A percentile compares a stretch with the other conserved stretches of the same genome.
Evolutionary conservation across 306 rosid species (phyloP).

Genomic region (Rubus parviflorus): DNA sequence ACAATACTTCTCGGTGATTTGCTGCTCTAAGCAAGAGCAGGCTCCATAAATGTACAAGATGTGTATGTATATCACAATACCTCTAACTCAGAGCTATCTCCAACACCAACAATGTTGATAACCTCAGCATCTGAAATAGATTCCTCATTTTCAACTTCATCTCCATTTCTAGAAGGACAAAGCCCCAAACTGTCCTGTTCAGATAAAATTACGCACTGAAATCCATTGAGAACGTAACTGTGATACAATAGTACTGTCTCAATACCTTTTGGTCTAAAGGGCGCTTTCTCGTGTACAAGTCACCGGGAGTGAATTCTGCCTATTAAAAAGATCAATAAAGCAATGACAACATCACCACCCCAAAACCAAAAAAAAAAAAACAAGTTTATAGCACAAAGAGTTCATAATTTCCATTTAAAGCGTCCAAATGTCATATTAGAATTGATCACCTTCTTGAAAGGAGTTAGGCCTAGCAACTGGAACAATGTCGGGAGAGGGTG

Average conservation of each 20-base stretch:
- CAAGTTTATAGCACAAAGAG: constrained; percentile 6
- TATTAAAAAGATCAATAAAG: constrained; percentile 26
- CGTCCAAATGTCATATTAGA: background rate
- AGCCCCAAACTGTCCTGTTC: constrained; percentile 49
- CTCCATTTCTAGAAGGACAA: constrained; percentile 56
- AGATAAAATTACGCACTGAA: constrained; percentile 22
- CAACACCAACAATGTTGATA: constrained; percentile 84
- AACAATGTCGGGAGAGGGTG: constrained; percentile 87
- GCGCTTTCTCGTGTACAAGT: constrained; percentile 77
- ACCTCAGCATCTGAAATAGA: constrained; percentile 69
- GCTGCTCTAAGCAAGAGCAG: constrained; percentile 24
- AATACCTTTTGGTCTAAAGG: constrained; percentile 61
- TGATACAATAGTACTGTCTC: constrained; percentile 11
- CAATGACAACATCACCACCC: constrained; percentile 27
- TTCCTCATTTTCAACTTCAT: constrained; percentile 56
- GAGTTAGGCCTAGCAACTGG: constrained; percentile 68
- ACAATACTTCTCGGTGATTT: constrained; percentile 26
- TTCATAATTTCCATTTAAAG: background rate
- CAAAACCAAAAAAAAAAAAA: constrained; percentile 20
- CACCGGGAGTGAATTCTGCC: constrained; percentile 85
- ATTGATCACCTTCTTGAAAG: constrained; percentile 72
- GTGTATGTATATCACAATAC: constrained; percentile 37
- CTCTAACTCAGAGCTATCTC: constrained; percentile 80
- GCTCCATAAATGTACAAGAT: constrained; percentile 24
- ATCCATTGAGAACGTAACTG: constrained; percentile 10